These are phyloP conservation scores for Tetrahymena borealis DNA, from an alignment of 73 alveolate species.

Conservation along the genomic window DNA sequence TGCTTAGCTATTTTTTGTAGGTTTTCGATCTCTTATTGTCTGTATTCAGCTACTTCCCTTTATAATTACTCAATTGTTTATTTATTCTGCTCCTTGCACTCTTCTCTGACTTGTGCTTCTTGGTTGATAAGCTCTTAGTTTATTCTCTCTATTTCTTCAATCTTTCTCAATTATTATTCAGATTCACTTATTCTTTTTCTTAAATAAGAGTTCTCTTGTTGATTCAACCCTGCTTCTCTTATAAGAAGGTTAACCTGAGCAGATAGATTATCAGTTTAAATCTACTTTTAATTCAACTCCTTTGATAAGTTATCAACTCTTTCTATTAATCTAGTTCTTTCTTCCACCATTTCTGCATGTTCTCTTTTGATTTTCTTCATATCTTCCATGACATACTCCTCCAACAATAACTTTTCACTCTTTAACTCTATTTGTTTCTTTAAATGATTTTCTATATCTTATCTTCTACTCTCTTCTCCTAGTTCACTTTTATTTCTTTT, in stretches of 20 bases:
- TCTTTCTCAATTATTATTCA: not conserved
- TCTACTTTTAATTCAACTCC: not conserved
- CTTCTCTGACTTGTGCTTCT: not conserved
- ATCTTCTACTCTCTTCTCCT: not conserved
- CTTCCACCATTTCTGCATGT: not conserved
- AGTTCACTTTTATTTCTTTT: not conserved
- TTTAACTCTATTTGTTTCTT: not conserved
- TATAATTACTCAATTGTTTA: not conserved
- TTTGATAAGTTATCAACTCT: not conserved
- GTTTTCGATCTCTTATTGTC: not conserved
- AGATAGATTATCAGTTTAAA: not conserved
- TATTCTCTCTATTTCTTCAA: not conserved
- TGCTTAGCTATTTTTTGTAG: not conserved
- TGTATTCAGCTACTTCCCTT: not conserved
- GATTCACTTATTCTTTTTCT: not conserved
- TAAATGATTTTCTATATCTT: not conserved
- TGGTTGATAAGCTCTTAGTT: not conserved
- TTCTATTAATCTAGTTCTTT: not conserved
- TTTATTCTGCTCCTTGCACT: not conserved
- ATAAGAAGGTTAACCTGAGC: not conserved
- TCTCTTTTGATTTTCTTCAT: not conserved
- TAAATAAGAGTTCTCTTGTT: not conserved
- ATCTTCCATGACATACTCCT: not conserved
- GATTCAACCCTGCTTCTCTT: not conserved
- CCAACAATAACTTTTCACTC: not conserved